Percentiles rank a stretch among this genome's conserved stretches.
Evolutionary conservation across 305 asterid species (phyloP).

Genomic region (Fraxinus velutina): DNA sequence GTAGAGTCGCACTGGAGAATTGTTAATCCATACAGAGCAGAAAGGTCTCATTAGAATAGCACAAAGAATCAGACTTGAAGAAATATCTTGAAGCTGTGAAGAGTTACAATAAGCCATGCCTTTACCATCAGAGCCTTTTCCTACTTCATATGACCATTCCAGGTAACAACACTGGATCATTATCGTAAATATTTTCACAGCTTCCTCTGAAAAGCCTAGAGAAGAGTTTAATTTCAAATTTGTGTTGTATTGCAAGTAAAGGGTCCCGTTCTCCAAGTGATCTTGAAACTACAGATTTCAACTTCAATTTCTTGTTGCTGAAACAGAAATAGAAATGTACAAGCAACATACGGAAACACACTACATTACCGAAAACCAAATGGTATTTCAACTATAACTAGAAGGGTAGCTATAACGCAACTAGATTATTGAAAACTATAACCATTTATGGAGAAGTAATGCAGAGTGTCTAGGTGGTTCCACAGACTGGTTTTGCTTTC

Average conservation of each 20-base stretch:
- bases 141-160: constrained; percentile 15
- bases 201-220: neutral
- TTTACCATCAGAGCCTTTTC: constrained; percentile 38
- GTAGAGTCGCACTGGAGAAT: constrained; percentile 34
- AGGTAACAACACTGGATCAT: neutral
- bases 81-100: constrained; percentile 32
- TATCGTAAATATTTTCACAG: neutral
- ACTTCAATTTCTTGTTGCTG: neutral
- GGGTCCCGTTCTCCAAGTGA: neutral
- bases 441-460: neutral
- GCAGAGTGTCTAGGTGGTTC: neutral
- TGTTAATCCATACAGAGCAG: constrained; percentile 40
- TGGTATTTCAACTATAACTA: neutral
- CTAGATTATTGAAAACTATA: neutral
- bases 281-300: neutral
- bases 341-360: neutral
- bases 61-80: constrained; percentile 19
- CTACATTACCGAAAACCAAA: neutral
- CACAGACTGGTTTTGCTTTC: neutral
- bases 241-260: neutral
- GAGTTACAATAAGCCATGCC: constrained; percentile 41
- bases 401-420: neutral
- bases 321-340: neutral
- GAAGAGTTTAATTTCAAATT: neutral
- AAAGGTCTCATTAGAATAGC: constrained; percentile 33